These are phyloP conservation scores for Cardamine resedifolia DNA, from an alignment of 345 rosid genomes.

Conservation along the genomic window DNA sequence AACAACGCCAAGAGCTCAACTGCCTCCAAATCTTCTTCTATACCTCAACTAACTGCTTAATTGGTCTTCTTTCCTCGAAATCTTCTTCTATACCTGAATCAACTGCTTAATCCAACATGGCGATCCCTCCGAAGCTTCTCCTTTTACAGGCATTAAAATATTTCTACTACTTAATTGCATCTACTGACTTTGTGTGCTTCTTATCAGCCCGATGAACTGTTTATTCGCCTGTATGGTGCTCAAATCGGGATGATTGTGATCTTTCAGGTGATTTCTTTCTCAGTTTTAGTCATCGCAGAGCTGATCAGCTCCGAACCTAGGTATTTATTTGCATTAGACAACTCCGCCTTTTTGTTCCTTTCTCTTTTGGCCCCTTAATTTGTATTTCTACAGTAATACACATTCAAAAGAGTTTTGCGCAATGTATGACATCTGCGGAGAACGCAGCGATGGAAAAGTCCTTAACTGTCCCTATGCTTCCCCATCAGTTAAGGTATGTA, in stretches of 20 bases:
- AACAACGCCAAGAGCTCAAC: constrained; percentile 5
- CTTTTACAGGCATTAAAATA: constrained; percentile 41
- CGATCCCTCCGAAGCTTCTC: constrained; percentile 27
- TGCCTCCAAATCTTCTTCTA: constrained; percentile 9
- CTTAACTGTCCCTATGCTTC: constrained; percentile 79
- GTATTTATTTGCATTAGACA: neutral
- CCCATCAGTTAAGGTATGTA: constrained; percentile 65
- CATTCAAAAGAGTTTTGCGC: constrained; percentile 86
- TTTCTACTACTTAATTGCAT: neutral
- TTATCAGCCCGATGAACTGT: neutral
- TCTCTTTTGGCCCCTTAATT: constrained; percentile 12
- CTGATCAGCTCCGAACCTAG: constrained; percentile 27
- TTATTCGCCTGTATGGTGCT: constrained; percentile 5
- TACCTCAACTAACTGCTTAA: no score
- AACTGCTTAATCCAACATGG: no score
- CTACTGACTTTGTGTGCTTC: neutral
- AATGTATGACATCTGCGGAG: constrained; percentile 95
- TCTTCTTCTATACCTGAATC: no score
- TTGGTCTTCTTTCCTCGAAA: no score
- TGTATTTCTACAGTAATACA: constrained; percentile 38
- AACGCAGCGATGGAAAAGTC: constrained; percentile 81
- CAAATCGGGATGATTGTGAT: constrained; percentile 9
- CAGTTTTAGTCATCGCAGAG: constrained; percentile 35
- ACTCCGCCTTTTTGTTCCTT: neutral
- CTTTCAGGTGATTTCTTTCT: constrained; percentile 45